Conservation (phyloP, 768 basidiomycete genomes). For the Panellus pusillus region DNA sequence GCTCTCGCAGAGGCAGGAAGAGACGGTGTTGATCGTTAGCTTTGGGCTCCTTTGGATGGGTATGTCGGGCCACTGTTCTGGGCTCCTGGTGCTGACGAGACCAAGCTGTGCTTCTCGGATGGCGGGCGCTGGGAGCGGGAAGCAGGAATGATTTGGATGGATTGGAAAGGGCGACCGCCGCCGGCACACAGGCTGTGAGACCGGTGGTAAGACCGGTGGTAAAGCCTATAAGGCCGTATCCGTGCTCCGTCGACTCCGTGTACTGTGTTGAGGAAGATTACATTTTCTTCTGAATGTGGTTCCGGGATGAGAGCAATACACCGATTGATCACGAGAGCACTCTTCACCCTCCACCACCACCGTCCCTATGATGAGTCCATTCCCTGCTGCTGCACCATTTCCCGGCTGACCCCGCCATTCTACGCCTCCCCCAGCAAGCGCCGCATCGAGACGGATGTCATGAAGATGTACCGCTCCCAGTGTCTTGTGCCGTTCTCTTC, state of each 20-base stretch:
- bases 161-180: neutral
- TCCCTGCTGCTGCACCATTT: conserved; percentile 22
- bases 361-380: conserved; percentile 61
- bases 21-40: conserved; percentile 68
- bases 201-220: neutral
- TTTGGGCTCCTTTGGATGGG: conserved; percentile 79
- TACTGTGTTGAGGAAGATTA: conserved; percentile 77
- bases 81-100: conserved; percentile 5
- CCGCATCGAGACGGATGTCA: conserved; percentile 98
- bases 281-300: conserved; percentile 41
- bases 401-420: conserved; percentile 26
- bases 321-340: conserved; percentile 18
- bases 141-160: neutral
- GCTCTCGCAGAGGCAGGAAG: conserved; percentile 71
- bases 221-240: conserved; percentile 36
- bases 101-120: conserved; percentile 43
- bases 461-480: conserved; percentile 78
- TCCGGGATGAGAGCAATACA: neutral
- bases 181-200: conserved; percentile 13
- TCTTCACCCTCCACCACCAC: conserved; percentile 5
- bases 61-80: conserved; percentile 32
- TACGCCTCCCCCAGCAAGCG: conserved; percentile 86
- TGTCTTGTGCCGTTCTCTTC: conserved; percentile 1
- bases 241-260: conserved; percentile 58
- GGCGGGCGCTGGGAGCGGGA: conserved; percentile 37